A percentile compares a stretch with the other conserved stretches of the same genome.
Evolutionary conservation across 2,329 filamentous ascomycete genomes (phyloP).

Genomic region (Alternaria alternata): DNA sequence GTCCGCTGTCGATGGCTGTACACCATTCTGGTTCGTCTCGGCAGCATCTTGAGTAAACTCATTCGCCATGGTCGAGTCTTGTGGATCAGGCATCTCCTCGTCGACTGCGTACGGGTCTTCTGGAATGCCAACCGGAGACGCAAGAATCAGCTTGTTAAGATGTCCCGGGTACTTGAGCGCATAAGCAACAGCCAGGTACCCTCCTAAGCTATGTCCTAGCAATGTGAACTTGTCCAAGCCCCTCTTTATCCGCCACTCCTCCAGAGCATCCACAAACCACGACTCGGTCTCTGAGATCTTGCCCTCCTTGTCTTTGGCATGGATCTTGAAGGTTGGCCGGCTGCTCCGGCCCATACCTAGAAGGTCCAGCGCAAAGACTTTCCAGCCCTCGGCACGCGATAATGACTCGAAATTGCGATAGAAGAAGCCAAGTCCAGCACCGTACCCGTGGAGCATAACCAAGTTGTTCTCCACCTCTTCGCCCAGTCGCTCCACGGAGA

Average conservation of each 20-base stretch:
- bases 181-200: conserved; percentile 94
- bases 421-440: conserved; percentile 94
- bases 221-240: conserved; percentile 94
- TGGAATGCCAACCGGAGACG: conserved; percentile 91
- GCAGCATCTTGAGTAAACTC: conserved; percentile 82
- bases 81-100: conserved; percentile 78
- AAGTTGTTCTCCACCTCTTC: conserved; percentile 84
- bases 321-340: conserved; percentile 82
- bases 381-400: conserved; percentile 80
- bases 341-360: conserved; percentile 92
- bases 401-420: conserved; percentile 97
- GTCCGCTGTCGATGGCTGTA: conserved; percentile 67
- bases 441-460: conserved; percentile 97
- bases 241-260: conserved; percentile 90
- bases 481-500: conserved; percentile 83
- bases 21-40: conserved; percentile 70
- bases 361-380: conserved; percentile 92
- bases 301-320: conserved; percentile 78
- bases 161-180: conserved; percentile 95
- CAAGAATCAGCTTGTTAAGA: conserved; percentile 94
- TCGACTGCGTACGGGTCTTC: conserved; percentile 91
- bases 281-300: conserved; percentile 89
- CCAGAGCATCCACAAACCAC: conserved; percentile 95
- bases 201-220: conserved; percentile 90
- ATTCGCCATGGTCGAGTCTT: conserved; percentile 74